Evolutionary conservation across 805 yeast species (phyloP), one percentile per base, ranked within the genome.

Genomic region (Cyberlindnera veronae): DNA sequence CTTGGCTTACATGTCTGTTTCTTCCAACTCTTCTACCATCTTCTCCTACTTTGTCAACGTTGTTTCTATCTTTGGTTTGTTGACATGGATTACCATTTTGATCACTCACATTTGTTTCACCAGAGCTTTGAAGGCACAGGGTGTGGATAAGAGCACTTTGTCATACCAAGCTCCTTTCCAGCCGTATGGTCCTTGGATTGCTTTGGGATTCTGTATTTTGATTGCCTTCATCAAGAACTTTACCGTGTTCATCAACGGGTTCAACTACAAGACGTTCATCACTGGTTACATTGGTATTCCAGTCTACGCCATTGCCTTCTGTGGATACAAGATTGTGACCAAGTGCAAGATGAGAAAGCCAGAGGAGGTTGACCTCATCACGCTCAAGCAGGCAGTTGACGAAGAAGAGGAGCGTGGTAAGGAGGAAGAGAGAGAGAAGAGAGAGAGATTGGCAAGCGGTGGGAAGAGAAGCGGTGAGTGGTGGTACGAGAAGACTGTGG

Each of bases 11-110:
- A 81, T 85, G 88, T 76, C 79, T 36, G 78, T 76, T 26, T 69
- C 84, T 3, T 62, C 76, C 6, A 63, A 72, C 6, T 68, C 90
- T 0, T 64, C 76, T 16, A 71, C 70, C 20, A 69, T 83, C 29
- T 84, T 85, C 66, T 65, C 60, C 34, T 82, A 82, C 58, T 81
- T 85, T 52, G 87, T 84, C 45, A 84, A 82, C 51, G 82, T 82
- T 44, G 88, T 82, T 32, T 78, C 91, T 16, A 79, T 84, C 50
- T 78, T 83, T 42, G 90, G 90, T 48, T 67, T 84, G 42, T 61
- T 84, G 51, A 81, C 87, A 37, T 85, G 91, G 90, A 68, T 80
- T 32, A 74, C 84, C 38, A 83, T 85, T 51, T 63, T 81, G 44
- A 67, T 80, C 44, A 79, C 88, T 19, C 84, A 80, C 62, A 67